Percentiles rank a stretch among this genome's conserved stretches.
Conservation (phyloP, 345 rosid species). For the Anastatica hierochuntica region DNA sequence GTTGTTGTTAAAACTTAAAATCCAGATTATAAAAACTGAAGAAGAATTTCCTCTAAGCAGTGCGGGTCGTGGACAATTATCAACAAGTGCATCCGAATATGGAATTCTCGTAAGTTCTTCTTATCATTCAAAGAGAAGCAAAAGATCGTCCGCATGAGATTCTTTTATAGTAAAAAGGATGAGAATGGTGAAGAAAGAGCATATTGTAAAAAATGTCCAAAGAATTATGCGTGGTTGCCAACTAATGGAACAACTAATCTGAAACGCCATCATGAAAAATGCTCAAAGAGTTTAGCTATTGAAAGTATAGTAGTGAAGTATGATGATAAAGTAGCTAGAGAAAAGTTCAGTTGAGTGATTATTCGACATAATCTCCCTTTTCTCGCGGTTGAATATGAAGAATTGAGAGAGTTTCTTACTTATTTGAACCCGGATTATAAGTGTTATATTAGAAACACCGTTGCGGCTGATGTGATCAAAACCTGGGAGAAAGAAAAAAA, state of each 20-base stretch:
- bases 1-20: too few species aligned
- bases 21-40: too few species aligned
- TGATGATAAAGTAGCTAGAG: background rate
- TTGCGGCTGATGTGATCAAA: background rate
- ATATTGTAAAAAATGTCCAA: background rate
- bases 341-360: background rate
- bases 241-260: background rate
- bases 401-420: background rate
- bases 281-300: background rate
- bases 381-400: background rate
- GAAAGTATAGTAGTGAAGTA: background rate
- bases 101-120: background rate
- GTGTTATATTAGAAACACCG: background rate
- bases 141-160: background rate
- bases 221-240: background rate
- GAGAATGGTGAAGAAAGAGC: background rate
- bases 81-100: background rate
- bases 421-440: background rate
- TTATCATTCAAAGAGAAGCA: background rate
- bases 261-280: background rate
- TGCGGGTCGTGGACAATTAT: too few species aligned
- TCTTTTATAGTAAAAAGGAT: background rate
- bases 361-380: background rate
- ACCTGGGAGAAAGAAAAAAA: background rate
- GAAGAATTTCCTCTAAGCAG: too few species aligned